These are phyloP conservation scores for Didymella keratinophila DNA, from an alignment of 2,329 filamentous ascomycete species.

Conservation along the genomic window DNA sequence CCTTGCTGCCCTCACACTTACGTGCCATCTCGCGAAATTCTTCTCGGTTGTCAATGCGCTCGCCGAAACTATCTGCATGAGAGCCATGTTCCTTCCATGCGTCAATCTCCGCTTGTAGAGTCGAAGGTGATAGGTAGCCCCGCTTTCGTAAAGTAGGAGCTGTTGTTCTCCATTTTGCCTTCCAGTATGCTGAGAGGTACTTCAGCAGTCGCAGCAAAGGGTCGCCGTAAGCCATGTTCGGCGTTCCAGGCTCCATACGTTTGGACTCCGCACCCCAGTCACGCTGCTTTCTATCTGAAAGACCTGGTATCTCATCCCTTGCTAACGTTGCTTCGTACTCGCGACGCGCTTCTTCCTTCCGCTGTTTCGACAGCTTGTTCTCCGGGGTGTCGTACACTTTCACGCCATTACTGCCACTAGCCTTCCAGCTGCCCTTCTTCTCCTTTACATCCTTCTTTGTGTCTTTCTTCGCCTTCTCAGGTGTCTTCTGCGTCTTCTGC, in stretches of 20 bases:
- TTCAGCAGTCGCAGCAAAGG: constrained; percentile 80
- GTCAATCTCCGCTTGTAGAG: constrained; percentile 75
- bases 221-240: constrained; percentile 84
- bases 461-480: constrained; percentile 63
- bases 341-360: constrained; percentile 15
- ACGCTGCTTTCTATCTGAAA: constrained; percentile 56
- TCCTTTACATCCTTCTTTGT: constrained; percentile 62
- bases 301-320: constrained; percentile 48
- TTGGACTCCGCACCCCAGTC: constrained; percentile 79
- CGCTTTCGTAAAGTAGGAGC: constrained; percentile 84
- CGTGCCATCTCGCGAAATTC: constrained; percentile 75
- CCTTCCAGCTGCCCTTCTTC: constrained; percentile 47
- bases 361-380: constrained; percentile 23
- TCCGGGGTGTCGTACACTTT: constrained; percentile 39
- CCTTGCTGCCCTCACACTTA: constrained; percentile 79
- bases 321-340: constrained; percentile 20
- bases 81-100: constrained; percentile 70
- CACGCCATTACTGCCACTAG: constrained; percentile 53
- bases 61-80: constrained; percentile 74
- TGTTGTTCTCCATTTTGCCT: constrained; percentile 78
- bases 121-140: constrained; percentile 83
- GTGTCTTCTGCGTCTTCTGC: constrained; percentile 66
- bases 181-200: constrained; percentile 85
- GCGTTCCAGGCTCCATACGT: constrained; percentile 71
- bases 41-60: constrained; percentile 71